These are phyloP conservation scores for Postia placenta DNA, from an alignment of 768 basidiomycete genomes.

Conservation along the genomic window DNA sequence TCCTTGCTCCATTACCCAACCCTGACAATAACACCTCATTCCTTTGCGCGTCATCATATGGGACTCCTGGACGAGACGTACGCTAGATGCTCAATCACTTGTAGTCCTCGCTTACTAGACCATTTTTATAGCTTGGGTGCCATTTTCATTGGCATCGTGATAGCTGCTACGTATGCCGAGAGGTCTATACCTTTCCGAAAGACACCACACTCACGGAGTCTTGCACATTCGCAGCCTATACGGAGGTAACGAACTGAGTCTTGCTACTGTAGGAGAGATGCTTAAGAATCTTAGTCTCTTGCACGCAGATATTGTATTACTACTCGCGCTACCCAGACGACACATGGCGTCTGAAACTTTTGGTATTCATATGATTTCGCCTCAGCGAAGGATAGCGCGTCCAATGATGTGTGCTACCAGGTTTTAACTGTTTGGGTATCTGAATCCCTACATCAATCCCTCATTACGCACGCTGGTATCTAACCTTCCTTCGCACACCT, in stretches of 20 bases:
- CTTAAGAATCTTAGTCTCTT: constrained; percentile 34
- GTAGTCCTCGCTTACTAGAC: background rate
- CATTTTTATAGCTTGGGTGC: constrained; percentile 38
- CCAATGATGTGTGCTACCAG: constrained; percentile 1
- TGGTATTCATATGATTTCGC: constrained; percentile 29
- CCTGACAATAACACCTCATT: too few relatives aligned
- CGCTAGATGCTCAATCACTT: background rate
- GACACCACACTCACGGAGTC: too few relatives aligned
- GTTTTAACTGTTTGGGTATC: constrained; percentile 12
- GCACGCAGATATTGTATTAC: constrained; percentile 52
- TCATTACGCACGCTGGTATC: constrained; percentile 20
- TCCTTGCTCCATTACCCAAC: too few relatives aligned
- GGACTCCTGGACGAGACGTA: constrained; percentile 11
- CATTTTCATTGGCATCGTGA: constrained; percentile 43
- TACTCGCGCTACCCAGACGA: constrained; percentile 42
- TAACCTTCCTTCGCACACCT: too few relatives aligned
- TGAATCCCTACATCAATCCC: constrained; percentile 19
- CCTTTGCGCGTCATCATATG: constrained; percentile 6
- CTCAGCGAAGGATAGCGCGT: too few relatives aligned
- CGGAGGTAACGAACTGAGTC: background rate
- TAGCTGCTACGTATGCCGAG: constrained; percentile 36
- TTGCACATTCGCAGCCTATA: background rate
- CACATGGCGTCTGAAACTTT: constrained; percentile 45
- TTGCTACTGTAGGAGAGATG: background rate
- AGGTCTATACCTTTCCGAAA: background rate